phyloP scores from a whole-genome alignment of 2,329 filamentous ascomycete genomes.

The Phaeoacremonium minimum region DNA sequence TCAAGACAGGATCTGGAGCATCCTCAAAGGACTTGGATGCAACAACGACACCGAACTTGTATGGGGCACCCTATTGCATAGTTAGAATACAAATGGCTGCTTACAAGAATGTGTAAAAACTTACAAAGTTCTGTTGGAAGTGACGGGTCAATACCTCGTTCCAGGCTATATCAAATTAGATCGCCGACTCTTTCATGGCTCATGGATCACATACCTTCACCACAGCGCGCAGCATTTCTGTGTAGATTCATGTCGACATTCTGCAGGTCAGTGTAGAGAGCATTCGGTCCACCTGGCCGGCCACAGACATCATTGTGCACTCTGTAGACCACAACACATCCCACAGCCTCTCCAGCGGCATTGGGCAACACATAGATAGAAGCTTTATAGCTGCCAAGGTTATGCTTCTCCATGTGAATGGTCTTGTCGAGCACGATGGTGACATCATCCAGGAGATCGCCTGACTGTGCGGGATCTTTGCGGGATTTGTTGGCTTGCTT shows the following conservation, averaged over 20 bases:
- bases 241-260: constrained; percentile 36
- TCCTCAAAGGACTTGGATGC: constrained; percentile 42
- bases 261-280: constrained; percentile 52
- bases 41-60: constrained; percentile 60
- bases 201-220: constrained; percentile 29
- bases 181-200: too few relatives aligned
- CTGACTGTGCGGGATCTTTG: too few relatives aligned
- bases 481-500: too few relatives aligned
- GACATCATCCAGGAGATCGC: background rate
- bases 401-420: background rate
- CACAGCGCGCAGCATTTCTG: constrained; percentile 30
- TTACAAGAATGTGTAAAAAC: constrained; percentile 9
- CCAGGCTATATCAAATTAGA: constrained; percentile 22
- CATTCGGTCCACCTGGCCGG: constrained; percentile 52
- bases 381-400: constrained; percentile 14
- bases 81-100: constrained; percentile 13
- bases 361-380: constrained; percentile 39
- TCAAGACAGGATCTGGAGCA: constrained; percentile 42
- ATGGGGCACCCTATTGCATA: constrained; percentile 51
- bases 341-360: constrained; percentile 33
- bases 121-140: constrained; percentile 48
- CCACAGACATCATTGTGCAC: constrained; percentile 48
- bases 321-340: constrained; percentile 51
- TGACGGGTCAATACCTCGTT: constrained; percentile 44
- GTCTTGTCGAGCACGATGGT: background rate